phyloP scores from a whole-genome alignment of 345 rosid genomes.

The Draba incana region DNA sequence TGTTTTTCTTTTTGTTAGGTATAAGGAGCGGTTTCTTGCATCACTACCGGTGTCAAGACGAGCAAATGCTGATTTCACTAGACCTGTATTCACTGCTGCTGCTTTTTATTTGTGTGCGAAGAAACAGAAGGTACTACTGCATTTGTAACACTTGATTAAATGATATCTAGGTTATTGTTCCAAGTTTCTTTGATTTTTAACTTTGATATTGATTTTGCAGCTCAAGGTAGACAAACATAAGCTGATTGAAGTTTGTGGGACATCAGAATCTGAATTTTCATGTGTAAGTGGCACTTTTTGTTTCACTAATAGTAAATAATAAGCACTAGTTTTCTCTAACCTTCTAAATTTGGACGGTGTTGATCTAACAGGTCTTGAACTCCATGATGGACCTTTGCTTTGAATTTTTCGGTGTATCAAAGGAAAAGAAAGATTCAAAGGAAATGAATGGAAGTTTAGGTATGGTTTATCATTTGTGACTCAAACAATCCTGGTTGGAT shows the following conservation, averaged over 20 bases:
- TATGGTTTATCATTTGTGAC: constrained; percentile 37
- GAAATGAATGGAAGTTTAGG: neutral
- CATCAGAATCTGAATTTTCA: constrained; percentile 74
- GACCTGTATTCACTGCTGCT: constrained; percentile 79
- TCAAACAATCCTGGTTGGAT: neutral
- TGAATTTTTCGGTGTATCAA: constrained; percentile 27
- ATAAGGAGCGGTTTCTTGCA: constrained; percentile 68
- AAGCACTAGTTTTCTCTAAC: constrained; percentile 28
- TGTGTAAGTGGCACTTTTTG: constrained; percentile 49
- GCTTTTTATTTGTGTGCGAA: constrained; percentile 81
- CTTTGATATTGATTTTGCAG: constrained; percentile 50
- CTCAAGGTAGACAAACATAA: constrained; percentile 71
- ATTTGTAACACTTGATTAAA: constrained; percentile 33
- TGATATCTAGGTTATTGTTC: neutral
- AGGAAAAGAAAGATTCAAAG: constrained; percentile 48
- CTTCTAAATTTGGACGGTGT: neutral
- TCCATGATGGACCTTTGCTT: constrained; percentile 30
- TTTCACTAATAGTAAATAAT: constrained; percentile 49
- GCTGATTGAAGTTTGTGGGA: constrained; percentile 82
- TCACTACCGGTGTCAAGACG: constrained; percentile 68
- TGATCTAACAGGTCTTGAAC: constrained; percentile 23
- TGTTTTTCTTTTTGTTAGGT: constrained; percentile 42
- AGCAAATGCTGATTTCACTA: constrained; percentile 62
- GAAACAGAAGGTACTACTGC: constrained; percentile 59
- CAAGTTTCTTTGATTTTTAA: neutral